Base-by-base conservation (phyloP, 225 moss, liverwort and hornwort species). In the Bryoerythrophyllum caledonicum region DNA sequence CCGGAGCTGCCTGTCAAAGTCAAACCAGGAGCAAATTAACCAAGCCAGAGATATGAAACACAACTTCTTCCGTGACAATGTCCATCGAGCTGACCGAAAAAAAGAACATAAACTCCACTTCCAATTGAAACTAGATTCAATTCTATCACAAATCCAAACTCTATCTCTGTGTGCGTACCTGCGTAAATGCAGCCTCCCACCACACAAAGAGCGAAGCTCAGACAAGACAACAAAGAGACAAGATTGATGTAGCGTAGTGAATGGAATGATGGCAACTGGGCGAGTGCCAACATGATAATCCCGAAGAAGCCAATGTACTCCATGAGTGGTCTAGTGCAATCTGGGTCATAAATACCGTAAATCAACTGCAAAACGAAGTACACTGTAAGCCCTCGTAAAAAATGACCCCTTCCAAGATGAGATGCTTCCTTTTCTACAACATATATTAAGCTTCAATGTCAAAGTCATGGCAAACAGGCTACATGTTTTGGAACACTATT, bases 191-290 rank as follows among this genome's bases (percentile, higher is more conserved):
- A 89, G 23, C 78, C 89, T 56, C 84, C 89, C 35, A 87, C 69
- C 30, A 85, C 89, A 82, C 86, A 84, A 35, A 82, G 52, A 59
- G 86, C 73, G 75, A 79, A 89, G 70, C 84, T 84, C 80, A 89
- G 80, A 55, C 84, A 82, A 68, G 80, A 74, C 14, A 89, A 13
- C 73, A 84, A 59, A n/a, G 86, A 86, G 23, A 76, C 73, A 21
- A 89, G 54, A 67, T 87, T 89, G 80, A 89, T 76, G 53, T 87
- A 84, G 60, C 89, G 86, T 63, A 89, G 73, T 8, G 87, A 89
- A 67, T 89, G 89, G 60, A 89, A 89, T n/a, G 89, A 89, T 7
- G 89, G 87, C 63, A 89, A 80, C 55, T 89, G 89, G 9, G 89
- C 80, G 27, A 87, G 82, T 51, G 79, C 63, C 81, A 87, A 60